A percentile compares a stretch with the other conserved stretches of the same genome.
Evolutionary conservation across 2,329 filamentous ascomycete species (phyloP).

Genomic region (Colletotrichum sp.): DNA sequence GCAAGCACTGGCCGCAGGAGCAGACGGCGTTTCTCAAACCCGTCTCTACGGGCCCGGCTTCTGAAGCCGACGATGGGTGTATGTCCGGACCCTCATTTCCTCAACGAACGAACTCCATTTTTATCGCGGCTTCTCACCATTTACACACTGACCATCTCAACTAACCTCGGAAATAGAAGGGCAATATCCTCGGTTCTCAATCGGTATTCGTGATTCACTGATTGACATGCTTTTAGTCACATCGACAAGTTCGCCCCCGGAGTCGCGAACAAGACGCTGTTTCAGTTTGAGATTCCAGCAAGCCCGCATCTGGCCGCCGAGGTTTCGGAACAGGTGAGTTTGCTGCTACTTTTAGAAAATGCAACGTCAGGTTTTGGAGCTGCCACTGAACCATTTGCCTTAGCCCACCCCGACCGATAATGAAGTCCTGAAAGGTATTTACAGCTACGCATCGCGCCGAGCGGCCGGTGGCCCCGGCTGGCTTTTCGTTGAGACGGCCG

Average conservation of each 20-base stretch:
- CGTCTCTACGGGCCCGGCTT: slow-evolving; percentile 74
- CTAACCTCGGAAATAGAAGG: not conserved
- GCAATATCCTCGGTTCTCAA: not conserved
- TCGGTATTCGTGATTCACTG: not conserved
- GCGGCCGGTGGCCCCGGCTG: slow-evolving; percentile 54
- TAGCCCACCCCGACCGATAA: slow-evolving; percentile 50
- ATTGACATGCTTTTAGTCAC: slow-evolving; percentile 52
- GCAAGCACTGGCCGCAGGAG: slow-evolving; percentile 47
- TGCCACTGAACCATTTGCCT: not conserved
- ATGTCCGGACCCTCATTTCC: not conserved
- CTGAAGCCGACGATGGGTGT: slow-evolving; percentile 76
- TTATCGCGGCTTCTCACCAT: not conserved
- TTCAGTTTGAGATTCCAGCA: slow-evolving; percentile 75
- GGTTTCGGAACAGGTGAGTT: slow-evolving; percentile 44
- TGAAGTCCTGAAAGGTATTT: slow-evolving; percentile 53
- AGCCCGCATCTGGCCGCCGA: slow-evolving; percentile 79
- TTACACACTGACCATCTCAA: not conserved
- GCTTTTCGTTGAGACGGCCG: slow-evolving; percentile 80
- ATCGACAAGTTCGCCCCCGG: slow-evolving; percentile 62
- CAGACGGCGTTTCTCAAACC: slow-evolving; percentile 76
- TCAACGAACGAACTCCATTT: not conserved
- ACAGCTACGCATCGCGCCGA: slow-evolving; percentile 47
- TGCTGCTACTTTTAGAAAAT: not conserved
- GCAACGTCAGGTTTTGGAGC: not conserved
- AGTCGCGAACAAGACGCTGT: slow-evolving; percentile 60